Percentiles rank a stretch among this genome's conserved stretches.
Evolutionary conservation across 345 rosid species (phyloP).

Genomic region (Gossypium raimondii): DNA sequence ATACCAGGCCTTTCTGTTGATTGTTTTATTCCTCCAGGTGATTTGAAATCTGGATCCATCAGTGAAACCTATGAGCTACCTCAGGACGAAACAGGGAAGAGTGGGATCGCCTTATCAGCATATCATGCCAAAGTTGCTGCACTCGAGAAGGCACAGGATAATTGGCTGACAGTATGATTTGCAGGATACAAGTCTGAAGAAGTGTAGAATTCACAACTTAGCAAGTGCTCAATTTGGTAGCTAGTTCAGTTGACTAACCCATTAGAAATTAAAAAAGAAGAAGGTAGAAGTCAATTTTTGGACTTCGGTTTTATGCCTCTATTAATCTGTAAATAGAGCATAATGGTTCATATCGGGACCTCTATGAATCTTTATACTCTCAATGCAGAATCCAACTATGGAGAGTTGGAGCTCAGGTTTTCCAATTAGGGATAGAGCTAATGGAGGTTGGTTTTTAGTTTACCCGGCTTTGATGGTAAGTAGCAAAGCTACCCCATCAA

Average conservation of each 20-base stretch:
- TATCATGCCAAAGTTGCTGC: constrained; percentile 71
- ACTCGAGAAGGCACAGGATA: constrained; percentile 44
- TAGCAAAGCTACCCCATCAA: constrained; percentile 34
- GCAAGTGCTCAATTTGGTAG: constrained; percentile 48
- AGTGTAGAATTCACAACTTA: constrained; percentile 25
- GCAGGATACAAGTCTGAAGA: constrained; percentile 46
- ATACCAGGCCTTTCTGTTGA: constrained; percentile 81
- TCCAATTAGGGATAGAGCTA: constrained; percentile 55
- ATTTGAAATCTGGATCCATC: constrained; percentile 53
- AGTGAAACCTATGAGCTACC: constrained; percentile 61
- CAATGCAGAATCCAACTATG: constrained; percentile 41
- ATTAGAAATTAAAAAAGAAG: constrained; percentile 21
- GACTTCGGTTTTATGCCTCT: constrained; percentile 42
- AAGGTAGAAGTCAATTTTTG: constrained; percentile 33
- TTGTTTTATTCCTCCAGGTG: constrained; percentile 91
- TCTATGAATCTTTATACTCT: constrained; percentile 42
- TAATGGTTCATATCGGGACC: constrained; percentile 33
- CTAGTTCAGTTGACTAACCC: constrained; percentile 36
- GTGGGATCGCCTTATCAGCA: constrained; percentile 37
- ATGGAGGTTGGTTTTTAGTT: constrained; percentile 50
- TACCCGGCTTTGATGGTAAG: constrained; percentile 31
- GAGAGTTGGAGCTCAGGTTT: constrained; percentile 59
- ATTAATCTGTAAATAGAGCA: constrained; percentile 63
- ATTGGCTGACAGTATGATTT: constrained; percentile 29
- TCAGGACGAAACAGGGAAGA: constrained; percentile 62